These are phyloP conservation scores for Aureobasidium melanogenum DNA, from an alignment of 2,329 filamentous ascomycete species.

Conservation along the genomic window DNA sequence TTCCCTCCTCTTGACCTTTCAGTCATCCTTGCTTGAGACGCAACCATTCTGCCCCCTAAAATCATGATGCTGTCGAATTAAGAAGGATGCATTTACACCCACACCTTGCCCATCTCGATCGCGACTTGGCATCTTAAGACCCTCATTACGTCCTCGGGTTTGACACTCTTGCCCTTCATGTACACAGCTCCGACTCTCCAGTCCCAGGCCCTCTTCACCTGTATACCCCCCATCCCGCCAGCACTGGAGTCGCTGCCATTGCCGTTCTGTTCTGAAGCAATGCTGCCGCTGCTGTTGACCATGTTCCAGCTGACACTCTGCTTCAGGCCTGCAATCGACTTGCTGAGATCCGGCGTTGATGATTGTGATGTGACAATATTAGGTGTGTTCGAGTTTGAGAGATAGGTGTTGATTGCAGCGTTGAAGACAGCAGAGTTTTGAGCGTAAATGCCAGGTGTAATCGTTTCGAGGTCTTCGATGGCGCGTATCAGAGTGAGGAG, in stretches of 20 bases:
- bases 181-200: constrained; percentile 48
- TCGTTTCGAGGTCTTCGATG: constrained; percentile 70
- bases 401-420: constrained; percentile 61
- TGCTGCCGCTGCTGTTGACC: constrained; percentile 60
- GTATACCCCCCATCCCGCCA: constrained; percentile 16
- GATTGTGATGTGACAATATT: constrained; percentile 22
- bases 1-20: background rate
- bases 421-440: constrained; percentile 72
- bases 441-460: constrained; percentile 60
- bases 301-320: constrained; percentile 42
- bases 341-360: constrained; percentile 12
- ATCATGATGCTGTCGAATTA: background rate
- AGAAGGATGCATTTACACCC: constrained; percentile 30
- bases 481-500: constrained; percentile 68
- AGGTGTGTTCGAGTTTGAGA: constrained; percentile 26
- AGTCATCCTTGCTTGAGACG: no score
- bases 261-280: constrained; percentile 22
- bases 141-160: constrained; percentile 61
- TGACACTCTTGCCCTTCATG: constrained; percentile 45
- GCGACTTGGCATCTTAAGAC: constrained; percentile 66
- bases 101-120: constrained; percentile 61
- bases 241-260: constrained; percentile 12
- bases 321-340: constrained; percentile 20
- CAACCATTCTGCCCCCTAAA: background rate
- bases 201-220: constrained; percentile 51